Percentiles rank a stretch among this genome's conserved stretches.
These are phyloP conservation scores for Lasiosphaeriaceae sp. DNA, from an alignment of 495 filamentous ascomycete species.

Conservation along the genomic window DNA sequence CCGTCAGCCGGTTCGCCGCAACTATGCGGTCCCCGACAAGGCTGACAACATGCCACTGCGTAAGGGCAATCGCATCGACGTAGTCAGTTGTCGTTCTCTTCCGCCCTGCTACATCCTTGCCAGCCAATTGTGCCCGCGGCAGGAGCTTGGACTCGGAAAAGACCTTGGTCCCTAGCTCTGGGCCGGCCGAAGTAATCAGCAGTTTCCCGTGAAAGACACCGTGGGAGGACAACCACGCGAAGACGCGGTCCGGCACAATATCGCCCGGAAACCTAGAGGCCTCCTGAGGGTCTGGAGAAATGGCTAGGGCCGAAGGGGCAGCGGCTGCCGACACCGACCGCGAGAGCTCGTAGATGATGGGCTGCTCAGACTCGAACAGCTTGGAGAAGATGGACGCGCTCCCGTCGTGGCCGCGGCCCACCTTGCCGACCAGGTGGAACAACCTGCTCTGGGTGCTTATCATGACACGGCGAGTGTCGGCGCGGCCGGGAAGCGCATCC, in stretches of 20 bases:
- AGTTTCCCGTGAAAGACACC: conserved; percentile 87
- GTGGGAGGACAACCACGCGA: conserved; percentile 85
- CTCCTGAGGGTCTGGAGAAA: conserved; percentile 70
- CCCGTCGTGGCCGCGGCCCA: conserved; percentile 73
- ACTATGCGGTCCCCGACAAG: conserved; percentile 78
- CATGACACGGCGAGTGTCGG: conserved; percentile 70
- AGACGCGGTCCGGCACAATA: conserved; percentile 59
- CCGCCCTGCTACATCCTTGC: conserved; percentile 61
- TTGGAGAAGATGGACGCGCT: conserved; percentile 76
- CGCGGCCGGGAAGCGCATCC: conserved; percentile 60
- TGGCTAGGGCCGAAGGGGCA: conserved; percentile 59
- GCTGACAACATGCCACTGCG: conserved; percentile 89
- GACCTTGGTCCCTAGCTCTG: conserved; percentile 61
- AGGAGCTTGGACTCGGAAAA: conserved; percentile 72
- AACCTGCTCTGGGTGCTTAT: conserved; percentile 71
- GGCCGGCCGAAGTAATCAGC: conserved; percentile 42
- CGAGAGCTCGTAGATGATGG: conserved; percentile 64
- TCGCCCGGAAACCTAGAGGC: conserved; percentile 24
- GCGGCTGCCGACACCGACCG: conserved; percentile 50
- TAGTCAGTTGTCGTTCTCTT: conserved; percentile 61
- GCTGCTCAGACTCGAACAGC: conserved; percentile 82
- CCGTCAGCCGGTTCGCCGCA: conserved; percentile 79
- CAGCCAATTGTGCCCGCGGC: conserved; percentile 64
- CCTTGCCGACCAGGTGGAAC: conserved; percentile 72
- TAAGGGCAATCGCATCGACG: conserved; percentile 76